Evolutionary conservation across 768 basidiomycete genomes (phyloP).

Genomic region (Xanthoconium stramineum): DNA sequence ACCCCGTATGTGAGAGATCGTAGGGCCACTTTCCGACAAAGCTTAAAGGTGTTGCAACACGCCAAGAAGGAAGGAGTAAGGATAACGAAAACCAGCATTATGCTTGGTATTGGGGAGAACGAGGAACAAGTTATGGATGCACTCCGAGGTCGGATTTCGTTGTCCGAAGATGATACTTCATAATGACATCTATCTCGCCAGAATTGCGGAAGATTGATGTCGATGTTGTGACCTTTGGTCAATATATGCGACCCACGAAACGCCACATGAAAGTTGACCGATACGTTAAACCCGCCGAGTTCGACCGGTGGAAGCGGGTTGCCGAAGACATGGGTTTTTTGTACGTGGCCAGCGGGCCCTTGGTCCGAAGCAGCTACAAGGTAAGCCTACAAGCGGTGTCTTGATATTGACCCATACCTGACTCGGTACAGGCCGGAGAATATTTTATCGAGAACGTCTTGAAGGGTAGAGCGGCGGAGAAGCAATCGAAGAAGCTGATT

Average conservation of each 20-base stretch:
- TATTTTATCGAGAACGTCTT: constrained; percentile 92
- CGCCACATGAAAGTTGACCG: constrained; percentile 98
- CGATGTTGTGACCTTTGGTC: constrained; percentile 98
- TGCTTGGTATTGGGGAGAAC: constrained; percentile 95
- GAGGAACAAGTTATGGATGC: constrained; percentile 80
- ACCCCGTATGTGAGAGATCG: constrained; percentile 96
- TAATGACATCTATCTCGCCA: constrained; percentile 31
- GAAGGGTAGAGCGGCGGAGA: constrained; percentile 52
- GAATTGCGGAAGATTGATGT: constrained; percentile 87
- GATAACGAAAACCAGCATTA: constrained; percentile 96
- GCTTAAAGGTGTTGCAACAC: constrained; percentile 72
- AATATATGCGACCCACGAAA: constrained; percentile 99
- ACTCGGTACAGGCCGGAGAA: constrained; percentile 75
- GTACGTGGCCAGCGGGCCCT: constrained; percentile 94
- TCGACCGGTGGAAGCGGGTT: constrained; percentile 83
- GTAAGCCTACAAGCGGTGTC: constrained; percentile 39
- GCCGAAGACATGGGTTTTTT: constrained; percentile 95
- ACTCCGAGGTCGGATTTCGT: constrained; percentile 60
- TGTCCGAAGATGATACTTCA: background rate
- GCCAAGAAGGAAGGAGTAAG: constrained; percentile 82
- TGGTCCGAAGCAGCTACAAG: constrained; percentile 97
- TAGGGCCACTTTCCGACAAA: constrained; percentile 86
- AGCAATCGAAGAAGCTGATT: constrained; percentile 34
- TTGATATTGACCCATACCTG: background rate
- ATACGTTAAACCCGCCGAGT: constrained; percentile 92